These are phyloP conservation scores for Bruguiera hainesii DNA, from an alignment of 441 rosid genomes.

Conservation along the genomic window DNA sequence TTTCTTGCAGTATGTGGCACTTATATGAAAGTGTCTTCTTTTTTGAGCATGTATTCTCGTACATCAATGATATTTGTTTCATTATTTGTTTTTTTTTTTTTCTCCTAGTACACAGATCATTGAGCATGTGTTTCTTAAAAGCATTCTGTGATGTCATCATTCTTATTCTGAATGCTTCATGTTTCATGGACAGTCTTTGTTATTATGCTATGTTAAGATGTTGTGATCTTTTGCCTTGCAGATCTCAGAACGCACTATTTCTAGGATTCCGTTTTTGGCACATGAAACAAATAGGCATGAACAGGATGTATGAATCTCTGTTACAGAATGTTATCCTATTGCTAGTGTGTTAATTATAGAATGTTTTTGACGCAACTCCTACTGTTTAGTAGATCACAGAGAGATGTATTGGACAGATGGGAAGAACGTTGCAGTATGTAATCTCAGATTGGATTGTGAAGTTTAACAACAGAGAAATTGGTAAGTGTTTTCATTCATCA, in stretches of 20 bases:
- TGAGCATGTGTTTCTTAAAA: too few species aligned
- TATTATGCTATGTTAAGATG: background rate
- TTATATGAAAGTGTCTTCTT: too few species aligned
- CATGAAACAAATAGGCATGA: slow-evolving; percentile 84
- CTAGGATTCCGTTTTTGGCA: slow-evolving; percentile 55
- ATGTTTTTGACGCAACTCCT: slow-evolving; percentile 7
- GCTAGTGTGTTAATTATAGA: background rate
- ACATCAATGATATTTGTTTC: too few species aligned
- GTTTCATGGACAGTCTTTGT: too few species aligned
- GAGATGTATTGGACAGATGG: slow-evolving; percentile 62
- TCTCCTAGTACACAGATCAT: too few species aligned
- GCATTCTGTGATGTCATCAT: too few species aligned
- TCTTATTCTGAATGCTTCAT: background rate
- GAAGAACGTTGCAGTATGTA: slow-evolving; percentile 62
- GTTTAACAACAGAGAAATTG: slow-evolving; percentile 71
- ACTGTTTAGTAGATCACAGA: slow-evolving; percentile 57
- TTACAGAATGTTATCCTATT: background rate
- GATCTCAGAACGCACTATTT: slow-evolving; percentile 51
- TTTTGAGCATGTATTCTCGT: too few species aligned
- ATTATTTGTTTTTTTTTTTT: too few species aligned
- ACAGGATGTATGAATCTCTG: slow-evolving; percentile 59
- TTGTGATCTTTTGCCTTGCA: slow-evolving; percentile 26
- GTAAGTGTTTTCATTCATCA: slow-evolving; percentile 31
- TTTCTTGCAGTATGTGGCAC: too few species aligned
- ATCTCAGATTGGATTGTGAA: slow-evolving; percentile 60